Evolutionary conservation across 768 basidiomycete genomes (phyloP), one percentile per base, ranked within the genome.

Genomic region (Tulasnella sp.): DNA sequence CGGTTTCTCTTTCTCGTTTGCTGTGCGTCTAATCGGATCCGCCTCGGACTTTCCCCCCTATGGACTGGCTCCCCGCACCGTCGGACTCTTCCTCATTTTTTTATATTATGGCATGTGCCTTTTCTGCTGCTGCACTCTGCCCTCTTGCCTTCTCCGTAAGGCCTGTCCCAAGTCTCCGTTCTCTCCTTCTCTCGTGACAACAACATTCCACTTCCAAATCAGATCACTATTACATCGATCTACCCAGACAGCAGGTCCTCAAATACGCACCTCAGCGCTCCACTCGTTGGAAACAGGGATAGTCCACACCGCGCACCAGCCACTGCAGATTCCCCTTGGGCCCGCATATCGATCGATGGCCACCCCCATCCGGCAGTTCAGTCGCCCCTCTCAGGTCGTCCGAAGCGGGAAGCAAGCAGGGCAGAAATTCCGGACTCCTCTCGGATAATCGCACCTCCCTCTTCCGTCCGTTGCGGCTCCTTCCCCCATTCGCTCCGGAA

Each of bases 131-230:
- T 46, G 46, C 46, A 46, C 46, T 46, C 12, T 46, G 24, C 54
- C 54, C 64, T 69, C 64, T 69, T 69, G 34, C 64, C 64, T 69
- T 69, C 64, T 69, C 64, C 64, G 64, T 69, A 69, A 69, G 64
- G 64, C 64, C 64, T 69, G 64, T 69, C 64, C 64, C 64, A 69
- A 69, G 64, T 69, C 64, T 69, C 64, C 64, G 64, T 69, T 69
- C 22, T 54, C 24, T 54, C 44, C 37, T 37, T 22, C 50, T n/a
- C 54, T 54, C 54, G 54, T 54, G 54, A 54, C 54, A 54, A 54
- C 54, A 37, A n/a, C n/a, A 54, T 54, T n/a, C 50, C 50, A 20
- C 50, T 54, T 54, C 54, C 54, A 69, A 2, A 69, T 69, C 64
- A 69, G 31, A 69, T 69, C 64, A 20, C 6, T 37, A 50, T 50